Conservation (phyloP, 1,284 basidiomycete genomes). For the Cutaneotrichosporon sp. region DNA sequence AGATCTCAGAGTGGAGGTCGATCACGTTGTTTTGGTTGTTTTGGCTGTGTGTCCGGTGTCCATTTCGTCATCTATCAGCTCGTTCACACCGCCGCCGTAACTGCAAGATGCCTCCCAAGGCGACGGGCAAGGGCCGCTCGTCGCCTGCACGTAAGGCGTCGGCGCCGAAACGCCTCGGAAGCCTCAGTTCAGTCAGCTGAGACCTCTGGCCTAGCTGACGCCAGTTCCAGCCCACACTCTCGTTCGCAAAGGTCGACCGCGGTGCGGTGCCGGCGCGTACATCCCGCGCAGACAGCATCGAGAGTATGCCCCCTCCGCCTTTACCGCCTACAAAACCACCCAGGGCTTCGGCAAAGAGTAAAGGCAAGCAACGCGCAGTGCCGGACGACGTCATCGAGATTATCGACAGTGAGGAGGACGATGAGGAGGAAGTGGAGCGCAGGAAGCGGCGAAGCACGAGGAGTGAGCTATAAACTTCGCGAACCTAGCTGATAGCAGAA, state of each 20-base stretch:
- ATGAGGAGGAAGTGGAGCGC: slow-evolving; percentile 23
- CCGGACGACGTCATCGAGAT: slow-evolving; percentile 27
- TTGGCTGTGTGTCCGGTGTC: too few relatives aligned
- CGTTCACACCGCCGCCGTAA: too few relatives aligned
- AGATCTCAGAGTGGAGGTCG: too few relatives aligned
- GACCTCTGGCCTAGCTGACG: background rate
- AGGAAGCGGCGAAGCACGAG: background rate
- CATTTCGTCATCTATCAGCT: too few relatives aligned
- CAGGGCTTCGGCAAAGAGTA: background rate
- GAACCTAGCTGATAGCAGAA: background rate
- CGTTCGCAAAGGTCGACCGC: slow-evolving; percentile 18
- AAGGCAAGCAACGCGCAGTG: slow-evolving; percentile 52
- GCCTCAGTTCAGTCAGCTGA: slow-evolving; percentile 31
- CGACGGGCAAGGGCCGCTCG: background rate
- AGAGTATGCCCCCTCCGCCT: slow-evolving; percentile 17
- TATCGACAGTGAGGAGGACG: slow-evolving; percentile 27
- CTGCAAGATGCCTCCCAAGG: slow-evolving; percentile 3
- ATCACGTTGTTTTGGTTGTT: too few relatives aligned
- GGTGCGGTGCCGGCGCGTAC: background rate
- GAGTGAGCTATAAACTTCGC: background rate
- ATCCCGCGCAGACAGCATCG: background rate
- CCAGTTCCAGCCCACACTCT: slow-evolving; percentile 36
- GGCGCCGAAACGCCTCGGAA: slow-evolving; percentile 26
- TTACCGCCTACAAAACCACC: background rate
- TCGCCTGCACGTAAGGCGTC: background rate